Percentiles rank a stretch among this genome's conserved stretches.
phyloP scores from a whole-genome alignment of 164 flowering plant genomes.

The Hamamelis virginiana region DNA sequence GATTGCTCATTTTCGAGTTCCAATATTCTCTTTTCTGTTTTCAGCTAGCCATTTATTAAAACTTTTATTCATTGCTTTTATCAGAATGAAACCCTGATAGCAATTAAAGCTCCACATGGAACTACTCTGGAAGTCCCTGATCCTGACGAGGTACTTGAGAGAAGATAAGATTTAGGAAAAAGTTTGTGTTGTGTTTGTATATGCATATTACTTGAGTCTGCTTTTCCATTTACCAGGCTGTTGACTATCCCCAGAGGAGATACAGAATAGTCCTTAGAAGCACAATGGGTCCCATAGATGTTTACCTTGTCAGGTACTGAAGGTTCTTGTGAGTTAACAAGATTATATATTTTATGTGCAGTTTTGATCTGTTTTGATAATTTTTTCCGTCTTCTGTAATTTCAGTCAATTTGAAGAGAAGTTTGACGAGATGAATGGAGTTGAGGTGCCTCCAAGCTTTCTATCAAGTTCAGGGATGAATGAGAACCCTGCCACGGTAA shows the following conservation, averaged over 20 bases:
- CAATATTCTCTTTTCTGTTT: not conserved
- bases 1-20: not conserved
- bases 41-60: not conserved
- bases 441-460: slow-evolving; percentile 43
- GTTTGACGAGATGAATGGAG: slow-evolving; percentile 73
- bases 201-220: not conserved
- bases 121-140: slow-evolving; percentile 78
- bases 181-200: not conserved
- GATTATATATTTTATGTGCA: not conserved
- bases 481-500: slow-evolving; percentile 29
- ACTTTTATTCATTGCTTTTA: slow-evolving; percentile 13
- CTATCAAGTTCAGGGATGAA: slow-evolving; percentile 43
- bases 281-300: slow-evolving; percentile 97
- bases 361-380: not conserved
- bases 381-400: slow-evolving; percentile 1
- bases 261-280: slow-evolving; percentile 91
- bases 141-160: slow-evolving; percentile 75
- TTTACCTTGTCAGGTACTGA: slow-evolving; percentile 86
- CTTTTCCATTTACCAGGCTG: slow-evolving; percentile 49
- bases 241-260: slow-evolving; percentile 89
- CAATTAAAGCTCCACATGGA: slow-evolving; percentile 81
- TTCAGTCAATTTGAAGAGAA: slow-evolving; percentile 86
- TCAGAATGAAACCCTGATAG: slow-evolving; percentile 80
- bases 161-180: not conserved
- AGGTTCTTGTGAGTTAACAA: slow-evolving; percentile 1